phyloP scores from a whole-genome alignment of 2,329 filamentous ascomycete genomes.

The Nemania bipapillata region DNA sequence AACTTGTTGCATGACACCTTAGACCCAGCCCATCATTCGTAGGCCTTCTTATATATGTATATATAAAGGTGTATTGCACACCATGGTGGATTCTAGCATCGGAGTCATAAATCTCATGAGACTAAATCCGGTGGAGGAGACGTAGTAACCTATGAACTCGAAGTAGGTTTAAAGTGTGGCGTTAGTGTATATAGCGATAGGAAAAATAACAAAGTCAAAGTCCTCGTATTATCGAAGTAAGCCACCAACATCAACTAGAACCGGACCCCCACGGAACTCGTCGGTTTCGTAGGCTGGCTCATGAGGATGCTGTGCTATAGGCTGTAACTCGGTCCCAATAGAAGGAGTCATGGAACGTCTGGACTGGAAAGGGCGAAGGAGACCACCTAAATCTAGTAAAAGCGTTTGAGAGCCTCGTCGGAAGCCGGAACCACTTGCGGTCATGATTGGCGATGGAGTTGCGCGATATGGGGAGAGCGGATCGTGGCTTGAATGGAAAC shows the following conservation, averaged over 20 bases:
- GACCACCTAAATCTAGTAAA: constrained; percentile 68
- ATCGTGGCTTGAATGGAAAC: constrained; percentile 57
- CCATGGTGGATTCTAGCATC: constrained; percentile 39
- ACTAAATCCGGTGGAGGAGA: constrained; percentile 16
- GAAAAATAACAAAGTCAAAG: neutral
- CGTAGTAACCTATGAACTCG: neutral
- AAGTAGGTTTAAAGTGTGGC: constrained; percentile 16
- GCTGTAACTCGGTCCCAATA: constrained; percentile 58
- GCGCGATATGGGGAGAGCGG: constrained; percentile 52
- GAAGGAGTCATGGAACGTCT: constrained; percentile 51
- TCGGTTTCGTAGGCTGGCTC: constrained; percentile 51
- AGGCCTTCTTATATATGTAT: constrained; percentile 32
- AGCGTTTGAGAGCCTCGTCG: constrained; percentile 67
- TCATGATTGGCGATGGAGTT: constrained; percentile 57
- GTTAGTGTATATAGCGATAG: constrained; percentile 12
- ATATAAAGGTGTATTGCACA: constrained; percentile 42
- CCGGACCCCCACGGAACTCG: constrained; percentile 49
- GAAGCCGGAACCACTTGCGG: constrained; percentile 59
- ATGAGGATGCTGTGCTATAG: constrained; percentile 58
- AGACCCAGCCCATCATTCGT: constrained; percentile 25
- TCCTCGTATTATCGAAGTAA: constrained; percentile 49
- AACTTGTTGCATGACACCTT: constrained; percentile 22
- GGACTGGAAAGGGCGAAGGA: constrained; percentile 58
- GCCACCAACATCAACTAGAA: constrained; percentile 56
- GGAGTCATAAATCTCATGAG: constrained; percentile 45